These are phyloP conservation scores for Adansonia grandidieri DNA, from an alignment of 441 rosid species.

Conservation along the genomic window DNA sequence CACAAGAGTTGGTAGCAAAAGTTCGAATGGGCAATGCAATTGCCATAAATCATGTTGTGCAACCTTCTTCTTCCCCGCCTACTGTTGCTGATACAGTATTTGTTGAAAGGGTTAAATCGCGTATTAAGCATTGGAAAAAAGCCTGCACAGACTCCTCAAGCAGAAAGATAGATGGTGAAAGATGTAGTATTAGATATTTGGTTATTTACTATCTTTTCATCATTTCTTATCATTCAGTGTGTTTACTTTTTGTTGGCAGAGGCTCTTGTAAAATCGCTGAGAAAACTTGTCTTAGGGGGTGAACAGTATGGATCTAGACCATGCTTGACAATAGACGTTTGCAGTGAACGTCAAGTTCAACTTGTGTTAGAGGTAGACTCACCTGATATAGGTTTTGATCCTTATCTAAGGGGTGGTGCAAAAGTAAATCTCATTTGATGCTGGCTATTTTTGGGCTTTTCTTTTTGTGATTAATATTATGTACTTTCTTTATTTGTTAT, in stretches of 20 bases:
- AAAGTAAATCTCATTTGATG: background rate
- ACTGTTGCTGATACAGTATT: constrained; percentile 76
- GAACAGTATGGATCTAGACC: constrained; percentile 76
- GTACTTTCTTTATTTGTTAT: constrained; percentile 28
- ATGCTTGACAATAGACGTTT: constrained; percentile 72
- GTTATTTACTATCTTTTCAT: constrained; percentile 21
- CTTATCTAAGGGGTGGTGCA: constrained; percentile 16
- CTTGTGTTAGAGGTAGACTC: constrained; percentile 68
- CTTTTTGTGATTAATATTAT: constrained; percentile 20
- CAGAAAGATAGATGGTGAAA: constrained; percentile 53
- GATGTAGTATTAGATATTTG: constrained; percentile 25
- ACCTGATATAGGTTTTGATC: constrained; percentile 22
- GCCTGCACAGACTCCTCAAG: constrained; percentile 48
- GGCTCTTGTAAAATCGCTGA: constrained; percentile 57
- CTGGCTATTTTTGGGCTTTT: background rate
- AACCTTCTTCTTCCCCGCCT: constrained; percentile 46
- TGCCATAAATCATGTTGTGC: constrained; percentile 32
- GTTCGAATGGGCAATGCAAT: constrained; percentile 58
- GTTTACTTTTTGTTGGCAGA: constrained; percentile 45
- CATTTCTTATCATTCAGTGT: background rate
- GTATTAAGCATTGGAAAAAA: constrained; percentile 74
- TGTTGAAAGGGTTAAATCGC: constrained; percentile 62
- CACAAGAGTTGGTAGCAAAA: constrained; percentile 70
- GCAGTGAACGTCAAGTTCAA: constrained; percentile 81
- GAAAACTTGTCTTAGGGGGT: constrained; percentile 59